A percentile compares a stretch with the other conserved stretches of the same genome.
Evolutionary conservation across 768 basidiomycete species (phyloP).

Genomic region (Macrolepiota albuminosa): DNA sequence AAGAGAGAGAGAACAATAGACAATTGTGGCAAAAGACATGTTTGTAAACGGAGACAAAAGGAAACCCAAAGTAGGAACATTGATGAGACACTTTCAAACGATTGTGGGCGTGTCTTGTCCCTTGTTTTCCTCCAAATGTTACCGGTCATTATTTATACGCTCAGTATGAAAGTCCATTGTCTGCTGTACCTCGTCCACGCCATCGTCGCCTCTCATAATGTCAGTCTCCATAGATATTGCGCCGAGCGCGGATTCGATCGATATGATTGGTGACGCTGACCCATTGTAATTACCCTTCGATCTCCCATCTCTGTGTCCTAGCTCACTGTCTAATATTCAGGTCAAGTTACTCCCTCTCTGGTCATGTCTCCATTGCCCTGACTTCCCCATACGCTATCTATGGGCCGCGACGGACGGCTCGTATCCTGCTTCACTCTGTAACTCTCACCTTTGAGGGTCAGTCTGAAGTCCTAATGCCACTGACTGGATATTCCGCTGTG

Average conservation of each 20-base stretch:
- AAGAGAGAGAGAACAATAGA: slow-evolving; percentile 14
- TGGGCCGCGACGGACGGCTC: slow-evolving; percentile 44
- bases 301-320: not conserved
- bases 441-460: slow-evolving; percentile 82
- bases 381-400: slow-evolving; percentile 54
- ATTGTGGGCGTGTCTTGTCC: slow-evolving; percentile 1
- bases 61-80: slow-evolving; percentile 18
- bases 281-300: slow-evolving; percentile 41
- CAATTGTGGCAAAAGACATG: not conserved
- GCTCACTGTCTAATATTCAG: slow-evolving; percentile 33
- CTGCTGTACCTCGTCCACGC: slow-evolving; percentile 13
- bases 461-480: slow-evolving; percentile 63
- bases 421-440: slow-evolving; percentile 63
- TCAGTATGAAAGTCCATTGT: slow-evolving; percentile 12
- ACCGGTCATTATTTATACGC: slow-evolving; percentile 5
- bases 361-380: slow-evolving; percentile 66
- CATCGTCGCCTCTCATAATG: slow-evolving; percentile 38
- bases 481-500: slow-evolving; percentile 60
- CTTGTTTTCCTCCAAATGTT: not conserved
- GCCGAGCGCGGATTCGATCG: slow-evolving; percentile 50
- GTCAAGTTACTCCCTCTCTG: slow-evolving; percentile 83
- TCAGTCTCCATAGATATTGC: slow-evolving; percentile 61
- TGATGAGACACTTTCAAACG: slow-evolving; percentile 4
- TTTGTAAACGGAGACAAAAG: slow-evolving; percentile 21
- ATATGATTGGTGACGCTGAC: slow-evolving; percentile 71